A percentile compares a stretch with the other conserved stretches of the same genome.
phyloP scores from a whole-genome alignment of 2,329 filamentous ascomycete genomes.

The Berkeleyomyces basicola region DNA sequence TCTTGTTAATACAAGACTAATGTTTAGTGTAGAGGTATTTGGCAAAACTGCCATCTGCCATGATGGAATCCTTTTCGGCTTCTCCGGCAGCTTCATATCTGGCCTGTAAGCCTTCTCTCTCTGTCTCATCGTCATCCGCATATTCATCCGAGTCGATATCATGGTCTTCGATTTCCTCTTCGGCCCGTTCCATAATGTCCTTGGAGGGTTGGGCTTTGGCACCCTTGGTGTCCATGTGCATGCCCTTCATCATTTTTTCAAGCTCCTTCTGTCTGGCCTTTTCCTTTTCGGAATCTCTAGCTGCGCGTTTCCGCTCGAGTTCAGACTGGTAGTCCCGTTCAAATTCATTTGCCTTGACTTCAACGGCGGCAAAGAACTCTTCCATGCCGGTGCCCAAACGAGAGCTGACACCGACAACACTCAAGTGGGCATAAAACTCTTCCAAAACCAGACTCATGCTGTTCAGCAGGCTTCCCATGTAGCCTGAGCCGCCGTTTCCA shows the following conservation, averaged over 20 bases:
- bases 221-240: slow-evolving; percentile 35
- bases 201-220: slow-evolving; percentile 16
- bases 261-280: slow-evolving; percentile 62
- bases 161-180: slow-evolving; percentile 34
- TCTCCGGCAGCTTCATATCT: slow-evolving; percentile 63
- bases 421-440: slow-evolving; percentile 91
- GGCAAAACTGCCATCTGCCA: slow-evolving; percentile 43
- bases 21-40: slow-evolving; percentile 38
- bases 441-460: slow-evolving; percentile 97
- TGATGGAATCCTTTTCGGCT: slow-evolving; percentile 34
- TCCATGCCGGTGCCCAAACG: slow-evolving; percentile 85
- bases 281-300: slow-evolving; percentile 61
- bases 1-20: slow-evolving; percentile 10
- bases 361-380: slow-evolving; percentile 82
- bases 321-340: slow-evolving; percentile 82
- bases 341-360: slow-evolving; percentile 78
- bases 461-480: slow-evolving; percentile 91
- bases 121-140: slow-evolving; percentile 40
- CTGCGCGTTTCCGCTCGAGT: slow-evolving; percentile 58
- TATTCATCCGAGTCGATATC: slow-evolving; percentile 43
- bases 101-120: slow-evolving; percentile 50
- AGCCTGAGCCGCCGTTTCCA: slow-evolving; percentile 62
- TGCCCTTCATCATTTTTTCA: slow-evolving; percentile 86
- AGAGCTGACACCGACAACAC: slow-evolving; percentile 80
- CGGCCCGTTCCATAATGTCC: slow-evolving; percentile 28